Evolutionary conservation across 768 basidiomycete genomes (phyloP).

Genomic region (Trametes cinnabarina): DNA sequence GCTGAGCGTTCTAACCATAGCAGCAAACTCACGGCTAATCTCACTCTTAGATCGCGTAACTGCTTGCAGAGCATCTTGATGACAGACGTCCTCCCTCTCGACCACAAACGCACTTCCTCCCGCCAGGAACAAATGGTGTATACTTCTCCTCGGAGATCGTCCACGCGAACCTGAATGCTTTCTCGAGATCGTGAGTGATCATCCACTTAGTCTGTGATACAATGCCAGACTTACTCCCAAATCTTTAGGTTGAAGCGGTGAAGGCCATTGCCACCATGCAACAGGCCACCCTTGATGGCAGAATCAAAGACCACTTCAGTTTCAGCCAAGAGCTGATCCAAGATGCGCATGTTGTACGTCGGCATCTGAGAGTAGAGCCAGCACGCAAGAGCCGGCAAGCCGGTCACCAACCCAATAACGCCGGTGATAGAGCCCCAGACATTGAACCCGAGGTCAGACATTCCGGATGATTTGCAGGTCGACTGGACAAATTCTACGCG

Average conservation of each 20-base stretch:
- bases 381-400: not conserved
- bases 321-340: not conserved
- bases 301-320: not conserved
- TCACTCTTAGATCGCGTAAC: not conserved
- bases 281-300: not conserved
- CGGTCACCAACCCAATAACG: not conserved
- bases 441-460: not conserved
- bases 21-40: not conserved
- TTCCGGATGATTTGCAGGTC: not conserved
- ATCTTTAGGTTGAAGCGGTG: not conserved
- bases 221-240: not conserved
- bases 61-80: not conserved
- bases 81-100: not conserved
- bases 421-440: conserved; percentile 7
- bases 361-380: not conserved
- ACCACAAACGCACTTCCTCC: not conserved
- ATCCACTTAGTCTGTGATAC: not conserved
- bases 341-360: not conserved
- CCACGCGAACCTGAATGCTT: not conserved
- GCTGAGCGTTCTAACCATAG: too few species aligned
- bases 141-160: not conserved
- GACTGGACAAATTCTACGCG: too few species aligned
- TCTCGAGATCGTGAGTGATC: too few species aligned
- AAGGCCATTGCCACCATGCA: not conserved
- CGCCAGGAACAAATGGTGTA: not conserved